Evolutionary conservation across 306 rosid genomes (phyloP).

Genomic region (Hippophae tibetana): DNA sequence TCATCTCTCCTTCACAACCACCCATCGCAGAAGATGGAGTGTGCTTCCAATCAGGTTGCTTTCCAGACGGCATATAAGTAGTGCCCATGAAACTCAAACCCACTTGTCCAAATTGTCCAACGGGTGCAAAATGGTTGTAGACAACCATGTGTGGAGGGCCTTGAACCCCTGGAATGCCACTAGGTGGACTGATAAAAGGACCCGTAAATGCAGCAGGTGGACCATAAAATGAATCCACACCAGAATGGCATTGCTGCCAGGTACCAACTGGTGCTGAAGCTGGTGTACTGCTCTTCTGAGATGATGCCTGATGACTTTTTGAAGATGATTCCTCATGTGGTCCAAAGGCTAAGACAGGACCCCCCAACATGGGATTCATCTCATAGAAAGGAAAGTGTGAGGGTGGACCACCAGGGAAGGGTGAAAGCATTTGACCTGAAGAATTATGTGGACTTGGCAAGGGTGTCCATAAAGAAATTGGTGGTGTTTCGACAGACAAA

Average conservation of each 20-base stretch:
- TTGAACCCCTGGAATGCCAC: slow-evolving; percentile 89
- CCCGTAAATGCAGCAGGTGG: slow-evolving; percentile 87
- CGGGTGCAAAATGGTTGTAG: slow-evolving; percentile 95
- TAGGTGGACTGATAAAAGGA: slow-evolving; percentile 78
- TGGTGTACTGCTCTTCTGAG: slow-evolving; percentile 53
- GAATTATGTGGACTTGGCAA: slow-evolving; percentile 61
- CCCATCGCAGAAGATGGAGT: slow-evolving; percentile 55
- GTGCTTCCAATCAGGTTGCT: slow-evolving; percentile 99
- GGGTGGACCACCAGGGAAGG: slow-evolving; percentile 70
- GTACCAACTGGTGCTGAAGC: slow-evolving; percentile 58
- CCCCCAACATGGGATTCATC: slow-evolving; percentile 92
- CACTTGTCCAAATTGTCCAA: slow-evolving; percentile 93
- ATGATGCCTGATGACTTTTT: slow-evolving; percentile 41
- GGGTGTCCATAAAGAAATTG: slow-evolving; percentile 80
- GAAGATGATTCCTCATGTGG: slow-evolving; percentile 76
- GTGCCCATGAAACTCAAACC: slow-evolving; percentile 99
- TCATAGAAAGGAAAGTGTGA: slow-evolving; percentile 88
- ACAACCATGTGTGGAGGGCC: slow-evolving; percentile 98
- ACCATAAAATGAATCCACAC: slow-evolving; percentile 87
- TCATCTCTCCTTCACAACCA: slow-evolving; percentile 59
- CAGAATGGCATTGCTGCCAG: slow-evolving; percentile 94
- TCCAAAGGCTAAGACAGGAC: slow-evolving; percentile 82
- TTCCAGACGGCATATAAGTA: slow-evolving; percentile 89
- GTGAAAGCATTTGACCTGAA: slow-evolving; percentile 74
- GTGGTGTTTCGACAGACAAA: slow-evolving; percentile 80